phyloP scores from a whole-genome alignment of 1,284 basidiomycete species.

The Meripilus lineatus region DNA sequence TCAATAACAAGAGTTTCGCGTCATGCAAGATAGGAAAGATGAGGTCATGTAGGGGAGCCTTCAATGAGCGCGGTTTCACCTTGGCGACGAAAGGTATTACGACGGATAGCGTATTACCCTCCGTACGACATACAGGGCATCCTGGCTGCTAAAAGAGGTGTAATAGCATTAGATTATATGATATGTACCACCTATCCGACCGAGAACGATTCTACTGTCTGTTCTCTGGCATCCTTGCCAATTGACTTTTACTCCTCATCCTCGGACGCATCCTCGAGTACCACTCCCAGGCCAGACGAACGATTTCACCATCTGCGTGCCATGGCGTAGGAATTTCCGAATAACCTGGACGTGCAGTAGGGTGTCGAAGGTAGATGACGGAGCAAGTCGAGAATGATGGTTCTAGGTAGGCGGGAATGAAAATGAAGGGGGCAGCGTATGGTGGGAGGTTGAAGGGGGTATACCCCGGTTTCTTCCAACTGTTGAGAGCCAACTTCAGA shows the following conservation, averaged over 20 bases:
- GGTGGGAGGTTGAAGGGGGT: conserved; percentile 86
- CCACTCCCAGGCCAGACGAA: conserved; percentile 91
- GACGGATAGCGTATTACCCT: no score
- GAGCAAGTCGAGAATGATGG: conserved; percentile 90
- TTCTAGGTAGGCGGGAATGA: conserved; percentile 95
- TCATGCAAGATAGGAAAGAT: no score
- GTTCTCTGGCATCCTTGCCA: conserved; percentile 69
- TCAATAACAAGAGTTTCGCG: no score
- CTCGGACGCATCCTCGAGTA: conserved; percentile 72
- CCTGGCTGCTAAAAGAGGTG: no score
- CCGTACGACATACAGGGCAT: no score
- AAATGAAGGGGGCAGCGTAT: conserved; percentile 89
- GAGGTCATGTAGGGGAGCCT: no score
- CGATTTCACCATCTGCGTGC: conserved; percentile 87
- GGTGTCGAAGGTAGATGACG: conserved; percentile 91
- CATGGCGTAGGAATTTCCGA: conserved; percentile 93
- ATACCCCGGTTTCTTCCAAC: conserved; percentile 21
- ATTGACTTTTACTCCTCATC: conserved; percentile 62
- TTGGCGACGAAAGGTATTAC: no score
- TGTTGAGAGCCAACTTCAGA: conserved; percentile 9
- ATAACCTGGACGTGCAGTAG: conserved; percentile 88
- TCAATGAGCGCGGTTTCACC: no score
- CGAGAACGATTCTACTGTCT: conserved; percentile 19
- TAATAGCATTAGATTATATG: background rate
- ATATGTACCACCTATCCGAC: no score